phyloP scores from a whole-genome alignment of 2,329 filamentous ascomycete species.

The Aureobasidium sp. region DNA sequence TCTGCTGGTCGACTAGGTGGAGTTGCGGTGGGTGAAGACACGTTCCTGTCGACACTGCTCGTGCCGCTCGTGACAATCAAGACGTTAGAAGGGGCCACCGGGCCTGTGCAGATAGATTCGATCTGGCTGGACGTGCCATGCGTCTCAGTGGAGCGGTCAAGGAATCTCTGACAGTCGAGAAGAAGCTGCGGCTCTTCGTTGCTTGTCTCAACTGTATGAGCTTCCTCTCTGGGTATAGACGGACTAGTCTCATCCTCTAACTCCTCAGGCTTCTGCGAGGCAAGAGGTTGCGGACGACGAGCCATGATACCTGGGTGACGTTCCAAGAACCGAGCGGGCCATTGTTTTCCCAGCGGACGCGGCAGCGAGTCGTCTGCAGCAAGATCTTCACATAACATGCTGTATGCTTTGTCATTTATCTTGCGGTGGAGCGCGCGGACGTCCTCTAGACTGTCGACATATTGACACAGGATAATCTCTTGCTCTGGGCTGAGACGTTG shows the following conservation, averaged over 20 bases:
- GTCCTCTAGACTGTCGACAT: neutral
- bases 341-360: conserved; percentile 2
- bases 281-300: neutral
- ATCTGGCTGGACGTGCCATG: neutral
- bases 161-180: conserved; percentile 1
- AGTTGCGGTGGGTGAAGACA: neutral
- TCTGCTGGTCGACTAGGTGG: neutral
- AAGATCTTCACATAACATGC: conserved; percentile 7
- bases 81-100: neutral
- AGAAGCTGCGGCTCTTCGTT: conserved; percentile 3
- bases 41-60: neutral
- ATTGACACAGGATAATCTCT: neutral
- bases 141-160: neutral
- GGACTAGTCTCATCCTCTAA: neutral
- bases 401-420: conserved; percentile 7
- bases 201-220: neutral
- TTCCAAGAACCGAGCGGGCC: conserved; percentile 10
- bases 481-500: conserved; percentile 6
- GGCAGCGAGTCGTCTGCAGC: conserved; percentile 1
- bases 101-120: neutral
- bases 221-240: neutral
- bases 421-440: conserved; percentile 2
- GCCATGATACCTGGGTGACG: conserved; percentile 3
- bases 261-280: neutral
- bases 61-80: neutral